Evolutionary conservation across 495 filamentous ascomycete genomes (phyloP), one percentile per base, ranked within the genome.

Genomic region (Lindgomyces ingoldianus): DNA sequence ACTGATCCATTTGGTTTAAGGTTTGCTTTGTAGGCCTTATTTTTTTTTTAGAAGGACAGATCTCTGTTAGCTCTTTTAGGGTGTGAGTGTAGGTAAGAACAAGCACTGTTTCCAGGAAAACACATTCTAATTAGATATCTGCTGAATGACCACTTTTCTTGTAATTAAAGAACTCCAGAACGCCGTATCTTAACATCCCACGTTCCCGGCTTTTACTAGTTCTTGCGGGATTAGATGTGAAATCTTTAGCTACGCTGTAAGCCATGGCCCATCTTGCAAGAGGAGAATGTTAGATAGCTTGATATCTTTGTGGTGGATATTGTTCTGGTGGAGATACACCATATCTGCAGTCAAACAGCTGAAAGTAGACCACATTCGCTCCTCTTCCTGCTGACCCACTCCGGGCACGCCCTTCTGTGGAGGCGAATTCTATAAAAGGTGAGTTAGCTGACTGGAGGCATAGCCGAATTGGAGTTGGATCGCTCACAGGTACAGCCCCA

Each of bases 211-310:
- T 58, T 29, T 64, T 53, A 29, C 56, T 64, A 22, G 52, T 39
- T 26, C 61, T 58, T n/a, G 26, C 33, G 3, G 26, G 42, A n/a
- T 62, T 25, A 21, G 42, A 11, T 22, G 61, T 62, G n/a, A 64
- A 64, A 26, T 64, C 61, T 19, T 59, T 64, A 12, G 61, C 26
- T 24, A 9, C 6, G 6, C 60, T 10, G 60, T 62, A 14, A 62
- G 9, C 60, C 60, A 62, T 21, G 56, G 10, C 12, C 39, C 29
- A 21, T 54, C 29, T 4, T 29, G n/a, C 21, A 26, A 59, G 22
- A 62, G 25, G 4, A 62, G 60, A 16, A 62, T 44, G 25, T 60
- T 60, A 27, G 57, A 50, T 9, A 45, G 57, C 24, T 60, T 60
- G 16, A 60, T 42, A 36, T 60, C 57, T 45, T 60, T 60, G 47